Evolutionary conservation across 805 yeast species (phyloP), one percentile per base, ranked within the genome.

Genomic region (Blastobotrys chiropterorum): DNA sequence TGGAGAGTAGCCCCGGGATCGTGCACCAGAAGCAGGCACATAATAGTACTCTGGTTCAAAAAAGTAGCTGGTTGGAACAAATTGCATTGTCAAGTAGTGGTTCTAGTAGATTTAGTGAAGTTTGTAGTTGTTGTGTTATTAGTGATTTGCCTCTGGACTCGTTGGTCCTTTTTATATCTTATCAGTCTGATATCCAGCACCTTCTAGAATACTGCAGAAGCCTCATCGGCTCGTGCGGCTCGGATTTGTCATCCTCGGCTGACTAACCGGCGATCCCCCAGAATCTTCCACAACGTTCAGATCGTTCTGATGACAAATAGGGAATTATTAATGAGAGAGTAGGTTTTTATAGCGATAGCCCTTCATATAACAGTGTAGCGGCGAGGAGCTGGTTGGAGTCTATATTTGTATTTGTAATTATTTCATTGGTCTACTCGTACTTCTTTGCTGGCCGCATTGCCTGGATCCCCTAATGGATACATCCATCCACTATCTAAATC

Each of bases 21-120:
- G n/a, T 19, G 13, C 11, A 22, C 5, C 13, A 34, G 26, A 14
- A 26, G 44, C 13, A 38, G 20, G 19, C 50, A n/a, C 11, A 20
- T 21, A 47, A 31, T 48, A 30, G 26, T 30, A 47, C 44, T 38
- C 20, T 20, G 26, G 47, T 14, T n/a, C 39, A 20, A 15, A 30
- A 19, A 21, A 48, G 16, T 42, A 42, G 47, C 43, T 34, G 21
- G 43, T 42, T 26, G 51, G 51, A 19, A 48, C 30, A 19, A 43
- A 48, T 41, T 48, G 51, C 51, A 48, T 48, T 11, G 45, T 14
- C 19, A n/a, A n/a, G n/a, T n/a, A n/a, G n/a, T n/a, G n/a, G n/a
- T n/a, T n/a, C n/a, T n/a, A n/a, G n/a, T n/a, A n/a, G n/a, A n/a
- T n/a, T n/a, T n/a, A n/a, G n/a, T n/a, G n/a, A n/a, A n/a, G n/a